These are phyloP conservation scores for Diaporthe batatas DNA, from an alignment of 2,329 filamentous ascomycete species.

Conservation along the genomic window DNA sequence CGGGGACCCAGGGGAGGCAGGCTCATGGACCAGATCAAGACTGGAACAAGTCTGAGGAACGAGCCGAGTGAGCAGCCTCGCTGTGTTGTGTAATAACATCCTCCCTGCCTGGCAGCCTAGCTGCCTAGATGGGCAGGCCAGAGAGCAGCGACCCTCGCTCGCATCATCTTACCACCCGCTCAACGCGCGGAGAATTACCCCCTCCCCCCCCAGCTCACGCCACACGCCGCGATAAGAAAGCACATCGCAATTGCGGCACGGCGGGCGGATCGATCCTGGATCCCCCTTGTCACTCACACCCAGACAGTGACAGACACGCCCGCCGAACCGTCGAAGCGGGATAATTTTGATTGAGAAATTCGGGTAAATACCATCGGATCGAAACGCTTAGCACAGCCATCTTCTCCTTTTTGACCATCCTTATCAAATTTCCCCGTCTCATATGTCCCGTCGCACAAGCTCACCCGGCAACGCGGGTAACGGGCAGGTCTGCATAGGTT, in stretches of 20 bases:
- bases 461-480: background rate
- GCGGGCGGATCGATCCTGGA: slow-evolving; percentile 31
- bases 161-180: background rate
- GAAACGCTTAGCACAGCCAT: background rate
- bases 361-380: slow-evolving; percentile 29
- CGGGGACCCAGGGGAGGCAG: background rate
- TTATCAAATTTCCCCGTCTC: slow-evolving; percentile 12
- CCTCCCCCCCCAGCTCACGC: slow-evolving; percentile 4
- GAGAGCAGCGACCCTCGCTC: background rate
- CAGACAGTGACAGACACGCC: background rate
- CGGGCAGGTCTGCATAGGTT: background rate
- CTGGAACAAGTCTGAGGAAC: background rate
- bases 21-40: background rate
- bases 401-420: slow-evolving; percentile 2
- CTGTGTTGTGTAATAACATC: background rate
- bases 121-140: slow-evolving; percentile 10
- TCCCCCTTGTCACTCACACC: slow-evolving; percentile 3
- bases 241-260: slow-evolving; percentile 7
- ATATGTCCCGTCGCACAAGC: slow-evolving; percentile 2
- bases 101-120: too few species aligned
- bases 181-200: slow-evolving; percentile 14
- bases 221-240: slow-evolving; percentile 32
- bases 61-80: background rate
- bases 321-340: background rate
- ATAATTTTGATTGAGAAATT: slow-evolving; percentile 11